Evolutionary conservation across 2,329 filamentous ascomycete genomes (phyloP), one percentile per base, ranked within the genome.

Genomic region (Xylariaceae sp.): DNA sequence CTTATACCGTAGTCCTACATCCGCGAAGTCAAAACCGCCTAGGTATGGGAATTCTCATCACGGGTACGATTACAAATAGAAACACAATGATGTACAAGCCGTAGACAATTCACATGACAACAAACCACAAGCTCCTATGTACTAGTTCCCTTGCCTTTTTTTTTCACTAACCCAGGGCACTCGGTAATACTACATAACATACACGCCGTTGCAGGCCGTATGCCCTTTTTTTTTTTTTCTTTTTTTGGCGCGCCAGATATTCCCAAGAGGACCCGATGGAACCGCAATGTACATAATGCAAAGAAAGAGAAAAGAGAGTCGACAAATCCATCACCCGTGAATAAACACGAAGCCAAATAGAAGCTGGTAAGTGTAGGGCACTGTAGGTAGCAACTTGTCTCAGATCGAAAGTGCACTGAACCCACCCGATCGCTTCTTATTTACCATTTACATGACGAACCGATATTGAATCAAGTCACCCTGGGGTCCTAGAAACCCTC

Each of bases 401-500:
- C 12, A 40, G 31, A 45, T 48, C 47, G 11, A 53, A 19, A 34
- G 27, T 37, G 32, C 45, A 42, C 29, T 48, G 19, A 19, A 31
- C 19, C 29, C n/a, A 49, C 29, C 31, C 46, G 40, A 34, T 50
- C 39, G 27, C n/a, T 26, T 41, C 40, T 37, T 54, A 54, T 50
- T 46, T 47, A 52, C 51, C 54, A 42, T 57, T 19, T 59, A 59
- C 54, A 54, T 50, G 49, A 49, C 48, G 35, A 40, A 47, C 12
- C 9, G 8, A 43, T 19, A 52, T 44, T 26, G 37, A 51, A 53
- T 31, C 12, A 43, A 49, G 29, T 39, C 54, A 57, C 41, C 3
- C 42, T 30, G 31, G 30, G 48, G 19, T 47, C 40, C 44, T 30
- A 30, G 4, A 31, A 52, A 52, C 29, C 51, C 51, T 39, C 26